phyloP scores from a whole-genome alignment of 164 flowering plant species.

The Chimonanthus salicifolius region DNA sequence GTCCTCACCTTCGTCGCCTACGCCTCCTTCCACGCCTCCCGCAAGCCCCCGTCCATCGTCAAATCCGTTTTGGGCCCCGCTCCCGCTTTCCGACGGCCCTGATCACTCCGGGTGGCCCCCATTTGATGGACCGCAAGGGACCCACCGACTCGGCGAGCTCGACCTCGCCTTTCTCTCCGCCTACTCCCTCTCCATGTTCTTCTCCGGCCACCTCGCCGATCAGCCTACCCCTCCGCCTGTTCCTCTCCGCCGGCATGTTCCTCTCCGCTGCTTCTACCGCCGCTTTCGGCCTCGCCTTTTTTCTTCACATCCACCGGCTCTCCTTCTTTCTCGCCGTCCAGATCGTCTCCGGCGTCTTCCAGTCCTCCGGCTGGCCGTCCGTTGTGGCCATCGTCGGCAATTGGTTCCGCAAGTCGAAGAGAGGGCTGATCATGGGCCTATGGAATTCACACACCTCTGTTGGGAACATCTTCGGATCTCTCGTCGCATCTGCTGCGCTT shows the following conservation, averaged over 20 bases:
- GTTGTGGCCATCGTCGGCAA: conserved; percentile 90
- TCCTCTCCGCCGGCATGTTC: conserved; percentile 77
- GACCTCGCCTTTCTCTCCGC: conserved; percentile 81
- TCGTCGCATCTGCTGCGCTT: conserved; percentile 70
- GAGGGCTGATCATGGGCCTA: conserved; percentile 93
- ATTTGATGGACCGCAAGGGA: conserved; percentile 57
- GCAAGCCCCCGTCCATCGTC: conserved; percentile 93
- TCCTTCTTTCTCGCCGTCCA: conserved; percentile 55
- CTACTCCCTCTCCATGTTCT: conserved; percentile 73
- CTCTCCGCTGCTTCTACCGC: conserved; percentile 63
- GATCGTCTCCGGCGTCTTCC: conserved; percentile 72
- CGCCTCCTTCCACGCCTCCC: conserved; percentile 90
- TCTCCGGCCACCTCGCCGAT: conserved; percentile 84
- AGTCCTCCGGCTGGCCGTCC: conserved; percentile 95
- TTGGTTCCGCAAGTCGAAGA: conserved; percentile 83
- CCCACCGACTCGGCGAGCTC: conserved; percentile 80
- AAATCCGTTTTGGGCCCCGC: conserved; percentile 58
- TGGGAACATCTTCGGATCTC: conserved; percentile 80
- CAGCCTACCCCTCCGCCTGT: conserved; percentile 60
- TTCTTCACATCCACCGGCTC: conserved; percentile 58
- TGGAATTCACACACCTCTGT: conserved; percentile 92
- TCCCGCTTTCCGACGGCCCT: not conserved
- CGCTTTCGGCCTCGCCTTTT: conserved; percentile 70
- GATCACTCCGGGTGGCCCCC: conserved; percentile 72
- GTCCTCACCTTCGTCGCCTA: conserved; percentile 78